Conservation (phyloP, 148 eudicot species). For the Silene conica region DNA sequence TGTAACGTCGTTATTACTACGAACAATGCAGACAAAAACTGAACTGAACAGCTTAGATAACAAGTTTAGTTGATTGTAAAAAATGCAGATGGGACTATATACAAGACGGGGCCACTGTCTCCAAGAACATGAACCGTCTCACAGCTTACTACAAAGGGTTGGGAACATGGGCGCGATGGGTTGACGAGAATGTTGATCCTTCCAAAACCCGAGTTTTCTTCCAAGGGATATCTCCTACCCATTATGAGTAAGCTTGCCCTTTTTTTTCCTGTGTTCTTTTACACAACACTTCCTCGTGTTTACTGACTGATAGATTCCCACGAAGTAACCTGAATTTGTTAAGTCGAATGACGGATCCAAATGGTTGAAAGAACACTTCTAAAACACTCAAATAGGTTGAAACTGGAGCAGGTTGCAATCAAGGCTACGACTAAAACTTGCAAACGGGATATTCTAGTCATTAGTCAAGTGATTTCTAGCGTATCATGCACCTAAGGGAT, state of each 20-base stretch:
- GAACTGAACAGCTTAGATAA: not conserved
- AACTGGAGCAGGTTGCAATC: not conserved
- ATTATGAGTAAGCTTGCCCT: constrained; percentile 65
- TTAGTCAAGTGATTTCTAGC: too few relatives aligned
- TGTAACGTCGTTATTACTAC: too few relatives aligned
- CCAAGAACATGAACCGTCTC: constrained; percentile 80
- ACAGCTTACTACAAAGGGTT: constrained; percentile 68
- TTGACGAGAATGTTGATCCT: constrained; percentile 58
- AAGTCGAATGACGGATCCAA: not conserved
- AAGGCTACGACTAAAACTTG: not conserved
- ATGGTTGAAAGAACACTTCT: too few relatives aligned
- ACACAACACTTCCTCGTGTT: not conserved
- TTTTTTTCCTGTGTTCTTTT: not conserved
- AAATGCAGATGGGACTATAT: constrained; percentile 84
- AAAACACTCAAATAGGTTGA: not conserved
- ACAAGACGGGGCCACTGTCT: constrained; percentile 56
- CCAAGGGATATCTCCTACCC: constrained; percentile 93
- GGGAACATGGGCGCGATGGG: constrained; percentile 92
- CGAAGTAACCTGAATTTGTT: not conserved
- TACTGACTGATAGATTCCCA: not conserved
- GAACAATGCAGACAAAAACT: not conserved
- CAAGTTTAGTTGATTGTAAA: constrained; percentile 8
- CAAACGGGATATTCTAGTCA: too few relatives aligned
- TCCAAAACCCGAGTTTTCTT: constrained; percentile 75
- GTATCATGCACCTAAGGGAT: too few relatives aligned